A percentile compares a stretch with the other conserved stretches of the same genome.
Evolutionary conservation across 371 early-diverging fungal genomes (phyloP).

Genomic region (Mucor sp.): DNA sequence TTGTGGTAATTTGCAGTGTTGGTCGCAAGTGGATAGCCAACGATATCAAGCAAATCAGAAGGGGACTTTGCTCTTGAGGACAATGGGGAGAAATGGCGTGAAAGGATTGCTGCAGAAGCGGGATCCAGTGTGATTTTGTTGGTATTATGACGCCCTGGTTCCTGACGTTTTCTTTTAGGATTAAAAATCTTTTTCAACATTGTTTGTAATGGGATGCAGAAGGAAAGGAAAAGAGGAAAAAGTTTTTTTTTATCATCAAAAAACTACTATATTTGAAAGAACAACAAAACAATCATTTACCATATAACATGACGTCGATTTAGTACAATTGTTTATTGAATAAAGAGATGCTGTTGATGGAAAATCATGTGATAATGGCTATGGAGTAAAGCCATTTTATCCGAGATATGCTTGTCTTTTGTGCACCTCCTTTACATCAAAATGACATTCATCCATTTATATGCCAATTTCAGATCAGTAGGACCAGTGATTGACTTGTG

Average conservation of each 20-base stretch:
- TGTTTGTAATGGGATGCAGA: background rate
- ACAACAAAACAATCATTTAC: background rate
- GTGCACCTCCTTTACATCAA: background rate
- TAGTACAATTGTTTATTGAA: background rate
- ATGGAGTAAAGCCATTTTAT: too few species aligned
- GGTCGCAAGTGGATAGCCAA: constrained; percentile 22
- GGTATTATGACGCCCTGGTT: constrained; percentile 6
- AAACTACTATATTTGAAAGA: background rate
- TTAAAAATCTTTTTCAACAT: constrained; percentile 22
- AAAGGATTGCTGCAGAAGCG: constrained; percentile 19
- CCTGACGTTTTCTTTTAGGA: constrained; percentile 13
- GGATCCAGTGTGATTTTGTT: constrained; percentile 17
- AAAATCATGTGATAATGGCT: too few species aligned
- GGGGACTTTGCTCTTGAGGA: constrained; percentile 26
- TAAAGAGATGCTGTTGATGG: too few species aligned
- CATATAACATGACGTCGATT: background rate
- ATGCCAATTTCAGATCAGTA: background rate
- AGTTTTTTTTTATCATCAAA: background rate
- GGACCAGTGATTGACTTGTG: background rate
- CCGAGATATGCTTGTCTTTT: background rate
- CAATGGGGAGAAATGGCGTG: constrained; percentile 27
- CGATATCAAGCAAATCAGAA: constrained; percentile 29
- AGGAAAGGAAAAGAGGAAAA: background rate
- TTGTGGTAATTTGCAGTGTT: background rate
- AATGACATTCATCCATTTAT: background rate